Evolutionary conservation across 1,139 yeast species (phyloP).

Genomic region (Yamadazyma mexicana): DNA sequence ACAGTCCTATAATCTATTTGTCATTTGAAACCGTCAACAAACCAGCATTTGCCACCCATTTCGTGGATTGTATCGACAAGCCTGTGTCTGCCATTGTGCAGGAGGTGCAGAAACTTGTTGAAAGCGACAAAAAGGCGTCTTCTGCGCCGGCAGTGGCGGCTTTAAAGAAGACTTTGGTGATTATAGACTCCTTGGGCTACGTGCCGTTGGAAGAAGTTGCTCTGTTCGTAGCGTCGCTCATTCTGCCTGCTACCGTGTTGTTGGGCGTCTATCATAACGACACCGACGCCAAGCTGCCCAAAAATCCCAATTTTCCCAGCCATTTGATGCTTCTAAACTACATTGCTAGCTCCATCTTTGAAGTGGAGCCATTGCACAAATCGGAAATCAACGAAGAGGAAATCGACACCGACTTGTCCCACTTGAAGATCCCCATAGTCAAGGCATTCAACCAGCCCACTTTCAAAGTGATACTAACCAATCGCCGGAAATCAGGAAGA

Average conservation of each 20-base stretch:
- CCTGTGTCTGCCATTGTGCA: constrained; percentile 22
- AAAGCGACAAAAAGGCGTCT: neutral
- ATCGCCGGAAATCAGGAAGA: constrained; percentile 83
- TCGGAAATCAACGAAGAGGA: constrained; percentile 42
- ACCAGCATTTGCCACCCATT: constrained; percentile 52
- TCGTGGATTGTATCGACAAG: constrained; percentile 46
- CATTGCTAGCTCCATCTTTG: constrained; percentile 72
- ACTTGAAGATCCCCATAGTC: constrained; percentile 47
- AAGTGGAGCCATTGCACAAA: constrained; percentile 46
- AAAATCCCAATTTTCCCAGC: constrained; percentile 48
- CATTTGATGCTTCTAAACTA: constrained; percentile 52
- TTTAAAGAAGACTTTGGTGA: constrained; percentile 33
- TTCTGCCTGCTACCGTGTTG: constrained; percentile 54
- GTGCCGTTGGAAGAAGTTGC: constrained; percentile 49
- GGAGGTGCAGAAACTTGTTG: constrained; percentile 17
- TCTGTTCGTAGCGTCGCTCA: constrained; percentile 52
- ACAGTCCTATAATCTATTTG: constrained; percentile 35
- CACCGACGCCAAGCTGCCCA: constrained; percentile 15
- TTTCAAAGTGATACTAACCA: constrained; percentile 56
- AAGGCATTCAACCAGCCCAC: constrained; percentile 43
- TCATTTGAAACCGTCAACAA: constrained; percentile 61
- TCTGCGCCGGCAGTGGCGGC: constrained; percentile 7
- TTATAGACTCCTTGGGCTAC: constrained; percentile 73
- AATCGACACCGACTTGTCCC: constrained; percentile 39
- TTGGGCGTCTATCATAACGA: constrained; percentile 64